Percentiles rank a stretch among this genome's conserved stretches.
Conservation (phyloP, 805 yeast species). For the Candida coquimbonensis region DNA sequence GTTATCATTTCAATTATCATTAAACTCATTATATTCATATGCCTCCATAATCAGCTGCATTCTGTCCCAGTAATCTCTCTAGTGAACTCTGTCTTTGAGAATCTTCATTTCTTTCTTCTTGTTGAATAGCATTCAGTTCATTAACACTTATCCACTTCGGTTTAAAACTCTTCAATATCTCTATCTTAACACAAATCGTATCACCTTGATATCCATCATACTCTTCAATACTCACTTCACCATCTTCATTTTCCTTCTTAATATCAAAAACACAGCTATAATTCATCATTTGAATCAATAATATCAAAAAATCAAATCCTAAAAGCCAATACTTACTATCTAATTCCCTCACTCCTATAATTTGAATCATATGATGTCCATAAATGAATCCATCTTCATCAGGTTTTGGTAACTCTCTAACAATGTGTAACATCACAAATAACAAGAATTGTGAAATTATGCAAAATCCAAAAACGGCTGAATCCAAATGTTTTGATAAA, state of each 20-base stretch:
- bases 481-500: neutral
- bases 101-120: constrained; percentile 1
- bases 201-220: constrained; percentile 21
- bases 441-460: neutral
- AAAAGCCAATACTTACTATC: constrained; percentile 12
- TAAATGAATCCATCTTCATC: constrained; percentile 18
- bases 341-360: constrained; percentile 19
- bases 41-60: neutral
- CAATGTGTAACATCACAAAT: constrained; percentile 9
- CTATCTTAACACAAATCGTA: constrained; percentile 10
- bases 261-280: constrained; percentile 11
- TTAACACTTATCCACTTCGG: constrained; percentile 9
- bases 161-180: constrained; percentile 9
- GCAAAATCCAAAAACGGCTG: neutral
- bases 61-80: neutral
- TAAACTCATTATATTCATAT: neutral
- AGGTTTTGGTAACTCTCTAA: constrained; percentile 17
- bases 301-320: constrained; percentile 11
- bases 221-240: constrained; percentile 2
- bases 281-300: constrained; percentile 13
- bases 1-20: no score
- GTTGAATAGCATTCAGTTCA: constrained; percentile 12
- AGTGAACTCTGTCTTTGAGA: neutral
- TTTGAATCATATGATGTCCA: constrained; percentile 22
- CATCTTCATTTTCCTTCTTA: neutral